Evolutionary conservation across 1,139 yeast genomes (phyloP).

Genomic region (Blastobotrys serpentis): DNA sequence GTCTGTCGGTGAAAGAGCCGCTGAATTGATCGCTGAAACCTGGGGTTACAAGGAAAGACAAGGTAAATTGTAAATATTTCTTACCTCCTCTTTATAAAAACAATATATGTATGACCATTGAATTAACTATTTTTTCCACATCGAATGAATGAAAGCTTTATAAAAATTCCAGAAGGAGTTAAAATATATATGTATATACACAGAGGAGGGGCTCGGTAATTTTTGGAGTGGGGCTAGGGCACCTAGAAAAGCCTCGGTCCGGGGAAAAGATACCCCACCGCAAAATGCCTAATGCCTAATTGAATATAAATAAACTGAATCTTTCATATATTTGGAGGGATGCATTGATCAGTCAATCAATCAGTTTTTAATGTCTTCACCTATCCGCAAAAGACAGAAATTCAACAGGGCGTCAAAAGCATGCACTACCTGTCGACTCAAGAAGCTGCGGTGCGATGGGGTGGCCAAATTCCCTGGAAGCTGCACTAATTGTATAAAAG

Average conservation of each 20-base stretch:
- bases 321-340: too few relatives aligned
- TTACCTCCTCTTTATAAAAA: too few relatives aligned
- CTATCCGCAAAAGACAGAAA: constrained; percentile 9
- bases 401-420: constrained; percentile 25
- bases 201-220: too few relatives aligned
- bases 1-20: constrained; percentile 5
- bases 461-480: constrained; percentile 25
- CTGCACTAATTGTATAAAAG: constrained; percentile 24
- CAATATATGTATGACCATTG: not conserved
- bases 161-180: too few relatives aligned
- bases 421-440: constrained; percentile 26
- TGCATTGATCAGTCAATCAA: not conserved
- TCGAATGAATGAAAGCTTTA: too few relatives aligned
- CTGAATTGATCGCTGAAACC: constrained; percentile 2
- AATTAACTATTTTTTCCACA: too few relatives aligned
- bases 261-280: not conserved
- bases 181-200: too few relatives aligned
- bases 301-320: not conserved
- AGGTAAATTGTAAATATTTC: constrained; percentile 10
- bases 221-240: not conserved
- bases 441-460: constrained; percentile 29
- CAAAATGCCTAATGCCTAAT: not conserved
- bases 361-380: not conserved
- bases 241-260: not conserved
- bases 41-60: constrained; percentile 14